Base-by-base conservation (phyloP, 2,329 filamentous ascomycete genomes). In the Fusarium globosum region DNA sequence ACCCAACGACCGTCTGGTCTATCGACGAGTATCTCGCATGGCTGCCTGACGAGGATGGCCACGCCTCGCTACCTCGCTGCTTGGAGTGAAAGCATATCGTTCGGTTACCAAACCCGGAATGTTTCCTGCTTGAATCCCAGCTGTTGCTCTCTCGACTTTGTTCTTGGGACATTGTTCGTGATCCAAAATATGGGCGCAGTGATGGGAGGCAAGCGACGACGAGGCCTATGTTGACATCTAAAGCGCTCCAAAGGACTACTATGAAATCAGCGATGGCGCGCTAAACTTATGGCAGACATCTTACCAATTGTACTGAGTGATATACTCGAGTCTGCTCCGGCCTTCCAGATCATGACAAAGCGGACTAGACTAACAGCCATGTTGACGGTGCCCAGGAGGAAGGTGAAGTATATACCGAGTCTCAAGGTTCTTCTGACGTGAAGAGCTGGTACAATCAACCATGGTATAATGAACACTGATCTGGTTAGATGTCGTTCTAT, bases 191-290 rank as follows among this genome's bases (percentile, higher is more conserved):
- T 23, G 73, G 74, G 23, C 73, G 61, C 0, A 76, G 58, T 1
- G 74, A 76, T 0, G 74, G 74, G 0, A 76, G 48, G 7, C 74
- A 76, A 2, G 74, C 71, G 9, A 76, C 41, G 1, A 76, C 71
- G 2, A 76, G 69, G 0, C 73, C 73, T 3, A 76, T 61, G 11
- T 74, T 74, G n/a, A 64, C 62, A 4, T 76, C 74, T 1, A 76
- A 7, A 0, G 60, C 26, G 14, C 73, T 76, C 71, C 73, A 76
- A 4, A 76, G 51, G 0, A 68, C 73, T 76, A 21, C 8, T 18
- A 2, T 6, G 36, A 26, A 26, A 2, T 38, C 16, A 38, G 36
- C 36, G 16, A 38, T 38, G 18, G 16, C 36, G 36, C 36, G 1
- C 18, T 11, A 6, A 38, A 10, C 36, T 18, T 36, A 36, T 38